Evolutionary conservation across 345 rosid genomes (phyloP).

Genomic region (Noccaea bulbosa): DNA sequence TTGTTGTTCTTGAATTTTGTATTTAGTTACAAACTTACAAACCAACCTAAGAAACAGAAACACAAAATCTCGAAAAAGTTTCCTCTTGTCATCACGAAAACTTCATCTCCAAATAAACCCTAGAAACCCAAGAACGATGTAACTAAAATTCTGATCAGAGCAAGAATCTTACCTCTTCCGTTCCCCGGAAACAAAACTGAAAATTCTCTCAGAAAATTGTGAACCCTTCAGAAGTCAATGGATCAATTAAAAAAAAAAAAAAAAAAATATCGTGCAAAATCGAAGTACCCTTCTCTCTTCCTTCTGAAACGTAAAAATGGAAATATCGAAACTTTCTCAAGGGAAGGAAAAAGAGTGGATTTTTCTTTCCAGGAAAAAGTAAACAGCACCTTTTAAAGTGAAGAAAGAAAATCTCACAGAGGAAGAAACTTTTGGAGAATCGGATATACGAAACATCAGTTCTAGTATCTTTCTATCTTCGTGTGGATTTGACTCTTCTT

Average conservation of each 20-base stretch:
- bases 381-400: not conserved
- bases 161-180: slow-evolving; percentile 5
- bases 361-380: not conserved
- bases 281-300: too few species aligned
- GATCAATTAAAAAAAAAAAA: not conserved
- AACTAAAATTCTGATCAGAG: not conserved
- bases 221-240: slow-evolving; percentile 4
- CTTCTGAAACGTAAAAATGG: too few species aligned
- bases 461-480: not conserved
- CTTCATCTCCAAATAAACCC: too few species aligned
- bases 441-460: not conserved
- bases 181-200: not conserved
- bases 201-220: not conserved
- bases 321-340: too few species aligned
- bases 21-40: slow-evolving; percentile 3
- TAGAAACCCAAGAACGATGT: not conserved
- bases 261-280: too few species aligned
- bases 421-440: slow-evolving; percentile 12
- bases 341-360: not conserved
- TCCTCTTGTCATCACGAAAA: not conserved
- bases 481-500: slow-evolving; percentile 16
- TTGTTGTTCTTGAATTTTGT: not conserved
- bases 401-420: slow-evolving; percentile 6
- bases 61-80: not conserved
- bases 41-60: not conserved